Evolutionary conservation across 2,329 filamentous ascomycete genomes (phyloP), one percentile per base, ranked within the genome.

Genomic region (Aspergillus transmontanensis): DNA sequence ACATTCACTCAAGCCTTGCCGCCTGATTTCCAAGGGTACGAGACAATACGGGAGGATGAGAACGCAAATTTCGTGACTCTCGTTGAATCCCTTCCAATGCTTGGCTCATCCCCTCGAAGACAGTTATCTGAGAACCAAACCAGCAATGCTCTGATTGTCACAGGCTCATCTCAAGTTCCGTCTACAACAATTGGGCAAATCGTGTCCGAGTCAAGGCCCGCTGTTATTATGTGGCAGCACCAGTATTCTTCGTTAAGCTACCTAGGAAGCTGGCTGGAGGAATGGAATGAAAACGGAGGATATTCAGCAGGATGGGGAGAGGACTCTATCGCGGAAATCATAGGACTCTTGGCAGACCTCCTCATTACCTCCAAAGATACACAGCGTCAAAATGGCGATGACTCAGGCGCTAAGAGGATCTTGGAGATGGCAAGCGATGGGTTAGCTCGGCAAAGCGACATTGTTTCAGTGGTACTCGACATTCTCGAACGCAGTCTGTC

Each of bases 1-100:
- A 90, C 87, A 7, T 87, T 97, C 60, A 97, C 94, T 32, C 89
- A 96, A 68, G 82, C 85, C 14, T 84, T 97, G n/a, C 89, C 92
- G 0, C 79, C 84, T 0, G 79, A 85, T 36, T 97, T 96, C 74
- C 84, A 85, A 48, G 87, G 86, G 41, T 97, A 96, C 70, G 86
- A 89, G 64, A 87, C 94, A 14, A 88, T 90, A 45, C 88, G 91
- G 59, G 94, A 97, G 77, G 92, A 97, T 67, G 91, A 95, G 63
- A 94, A 95, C 68, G 88, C 87, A 30, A 95, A 96, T 70, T 87
- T 87, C 21, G 91, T 97, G 64, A 84, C 86, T 64, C 85, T 97
- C 72, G 68, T 78, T 51, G 76, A 80, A 19, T 76, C 83, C 19
- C 88, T 93, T 66, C 82, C 84, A 56, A 79, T 82, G 75, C 73